Conservation (phyloP, 768 basidiomycete genomes). For the Boletus rufocinnamomeus region DNA sequence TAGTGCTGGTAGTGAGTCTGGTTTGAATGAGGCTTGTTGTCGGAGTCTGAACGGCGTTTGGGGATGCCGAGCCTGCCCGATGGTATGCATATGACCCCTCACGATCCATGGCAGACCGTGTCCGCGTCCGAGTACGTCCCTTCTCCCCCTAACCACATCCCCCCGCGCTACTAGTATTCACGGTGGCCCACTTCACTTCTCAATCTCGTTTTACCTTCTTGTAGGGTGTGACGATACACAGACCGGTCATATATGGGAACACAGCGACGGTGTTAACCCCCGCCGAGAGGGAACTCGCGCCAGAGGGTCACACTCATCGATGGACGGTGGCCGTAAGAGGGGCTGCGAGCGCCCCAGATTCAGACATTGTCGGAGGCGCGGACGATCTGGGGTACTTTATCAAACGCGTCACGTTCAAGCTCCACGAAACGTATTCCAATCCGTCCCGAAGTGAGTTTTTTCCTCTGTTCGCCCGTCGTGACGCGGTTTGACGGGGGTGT, state of each 20-base stretch:
- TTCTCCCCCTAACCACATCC: background rate
- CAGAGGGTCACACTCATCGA: constrained; percentile 85
- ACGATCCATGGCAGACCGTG: constrained; percentile 64
- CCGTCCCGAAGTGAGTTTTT: constrained; percentile 77
- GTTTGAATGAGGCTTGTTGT: constrained; percentile 1
- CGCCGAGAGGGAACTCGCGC: constrained; percentile 61
- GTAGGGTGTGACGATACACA: constrained; percentile 83
- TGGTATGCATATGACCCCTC: constrained; percentile 9
- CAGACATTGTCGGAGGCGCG: constrained; percentile 82
- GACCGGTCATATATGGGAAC: constrained; percentile 96
- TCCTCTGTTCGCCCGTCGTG: background rate
- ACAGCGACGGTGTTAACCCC: constrained; percentile 76
- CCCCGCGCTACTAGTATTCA: background rate
- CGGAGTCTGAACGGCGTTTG: constrained; percentile 39
- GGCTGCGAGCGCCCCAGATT: constrained; percentile 71
- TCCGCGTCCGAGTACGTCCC: constrained; percentile 72
- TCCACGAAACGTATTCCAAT: constrained; percentile 95
- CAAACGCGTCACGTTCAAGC: constrained; percentile 94
- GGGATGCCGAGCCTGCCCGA: constrained; percentile 41
- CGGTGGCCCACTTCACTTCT: background rate
- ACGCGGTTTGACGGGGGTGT: background rate
- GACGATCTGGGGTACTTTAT: constrained; percentile 92
- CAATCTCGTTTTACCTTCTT: background rate
- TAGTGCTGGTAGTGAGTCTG: background rate
- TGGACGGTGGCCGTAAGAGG: constrained; percentile 97